Evolutionary conservation across 441 rosid genomes (phyloP).

Genomic region (Populus hybrid): DNA sequence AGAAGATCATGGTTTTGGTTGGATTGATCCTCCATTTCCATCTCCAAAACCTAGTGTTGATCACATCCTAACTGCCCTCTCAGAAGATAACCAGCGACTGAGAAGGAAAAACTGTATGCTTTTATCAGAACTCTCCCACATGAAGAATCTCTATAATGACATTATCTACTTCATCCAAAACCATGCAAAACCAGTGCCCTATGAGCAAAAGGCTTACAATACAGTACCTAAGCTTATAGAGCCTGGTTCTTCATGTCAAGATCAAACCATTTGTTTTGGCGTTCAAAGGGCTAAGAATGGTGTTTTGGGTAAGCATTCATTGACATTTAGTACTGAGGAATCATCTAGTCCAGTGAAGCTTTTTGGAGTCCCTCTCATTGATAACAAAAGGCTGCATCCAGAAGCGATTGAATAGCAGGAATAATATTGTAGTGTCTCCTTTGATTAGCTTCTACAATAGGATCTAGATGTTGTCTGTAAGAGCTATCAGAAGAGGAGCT

Average conservation of each 20-base stretch:
- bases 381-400: slow-evolving; percentile 47
- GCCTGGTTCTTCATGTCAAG: slow-evolving; percentile 28
- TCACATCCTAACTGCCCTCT: slow-evolving; percentile 44
- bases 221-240: slow-evolving; percentile 23
- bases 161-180: slow-evolving; percentile 82
- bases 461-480: background rate
- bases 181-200: slow-evolving; percentile 64
- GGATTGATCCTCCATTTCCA: slow-evolving; percentile 45
- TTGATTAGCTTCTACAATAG: background rate
- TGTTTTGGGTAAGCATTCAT: slow-evolving; percentile 7
- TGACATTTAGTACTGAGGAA: slow-evolving; percentile 16
- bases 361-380: slow-evolving; percentile 47
- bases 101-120: slow-evolving; percentile 63
- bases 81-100: slow-evolving; percentile 70
- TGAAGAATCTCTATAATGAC: slow-evolving; percentile 80
- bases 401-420: slow-evolving; percentile 29
- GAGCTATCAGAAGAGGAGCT: background rate
- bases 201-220: slow-evolving; percentile 15
- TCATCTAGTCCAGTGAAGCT: slow-evolving; percentile 37
- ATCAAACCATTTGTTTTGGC: slow-evolving; percentile 1
- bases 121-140: slow-evolving; percentile 74
- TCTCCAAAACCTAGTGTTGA: slow-evolving; percentile 29
- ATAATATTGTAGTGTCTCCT: background rate
- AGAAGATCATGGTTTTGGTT: slow-evolving; percentile 26
- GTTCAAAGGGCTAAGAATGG: background rate